Evolutionary conservation across 1,284 basidiomycete genomes (phyloP).

Genomic region (Porogramme epimiltina): DNA sequence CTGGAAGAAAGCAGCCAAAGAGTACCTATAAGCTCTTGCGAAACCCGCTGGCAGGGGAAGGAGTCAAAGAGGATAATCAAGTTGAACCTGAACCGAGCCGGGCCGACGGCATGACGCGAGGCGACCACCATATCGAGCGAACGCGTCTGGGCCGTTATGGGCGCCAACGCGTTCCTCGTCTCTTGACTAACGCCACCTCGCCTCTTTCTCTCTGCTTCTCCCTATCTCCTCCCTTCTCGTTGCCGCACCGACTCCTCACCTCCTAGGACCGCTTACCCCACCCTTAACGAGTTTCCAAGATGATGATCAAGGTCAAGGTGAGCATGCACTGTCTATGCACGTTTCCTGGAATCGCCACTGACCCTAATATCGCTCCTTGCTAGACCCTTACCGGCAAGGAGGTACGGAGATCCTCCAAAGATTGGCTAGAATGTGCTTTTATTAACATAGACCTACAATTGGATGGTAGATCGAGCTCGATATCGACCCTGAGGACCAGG

Average conservation of each 20-base stretch:
- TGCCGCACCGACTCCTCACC: constrained; percentile 1
- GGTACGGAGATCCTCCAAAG: constrained; percentile 51
- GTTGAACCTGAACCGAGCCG: too few species aligned
- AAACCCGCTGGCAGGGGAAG: too few species aligned
- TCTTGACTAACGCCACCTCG: constrained; percentile 17
- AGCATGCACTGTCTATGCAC: constrained; percentile 10
- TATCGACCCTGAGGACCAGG: constrained; percentile 92
- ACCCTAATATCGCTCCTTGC: constrained; percentile 15
- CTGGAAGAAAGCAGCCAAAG: too few species aligned
- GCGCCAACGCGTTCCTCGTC: constrained; percentile 12
- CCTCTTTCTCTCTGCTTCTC: neutral
- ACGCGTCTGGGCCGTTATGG: constrained; percentile 9
- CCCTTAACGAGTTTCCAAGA: constrained; percentile 31
- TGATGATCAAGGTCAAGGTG: constrained; percentile 87
- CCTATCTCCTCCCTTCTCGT: neutral
- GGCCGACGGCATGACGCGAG: too few species aligned
- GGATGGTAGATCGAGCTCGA: constrained; percentile 86
- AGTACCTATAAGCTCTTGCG: too few species aligned
- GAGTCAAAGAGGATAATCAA: too few species aligned
- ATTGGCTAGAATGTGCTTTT: neutral
- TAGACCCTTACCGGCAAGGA: constrained; percentile 94
- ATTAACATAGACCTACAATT: neutral
- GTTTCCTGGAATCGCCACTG: constrained; percentile 3
- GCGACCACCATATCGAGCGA: constrained; percentile 16
- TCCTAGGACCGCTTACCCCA: constrained; percentile 1